These are phyloP conservation scores for Collybia nuda DNA, from an alignment of 768 basidiomycete genomes.

Conservation along the genomic window DNA sequence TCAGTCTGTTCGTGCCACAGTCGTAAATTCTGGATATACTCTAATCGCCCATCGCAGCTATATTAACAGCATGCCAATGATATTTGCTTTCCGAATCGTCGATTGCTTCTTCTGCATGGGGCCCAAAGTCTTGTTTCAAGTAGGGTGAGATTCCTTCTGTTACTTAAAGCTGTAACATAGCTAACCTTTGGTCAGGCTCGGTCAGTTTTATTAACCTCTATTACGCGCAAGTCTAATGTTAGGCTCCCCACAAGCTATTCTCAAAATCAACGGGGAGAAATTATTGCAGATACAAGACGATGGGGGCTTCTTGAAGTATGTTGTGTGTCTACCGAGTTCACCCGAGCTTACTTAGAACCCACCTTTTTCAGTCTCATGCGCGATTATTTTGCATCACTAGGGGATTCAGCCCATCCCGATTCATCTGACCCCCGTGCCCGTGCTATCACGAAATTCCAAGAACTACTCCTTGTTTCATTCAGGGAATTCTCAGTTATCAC, in stretches of 20 bases:
- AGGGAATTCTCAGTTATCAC: constrained; percentile 96
- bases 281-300: constrained; percentile 94
- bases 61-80: constrained; percentile 94
- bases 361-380: constrained; percentile 74
- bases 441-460: constrained; percentile 96
- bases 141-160: constrained; percentile 63
- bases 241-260: constrained; percentile 61
- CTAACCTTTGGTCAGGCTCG: constrained; percentile 40
- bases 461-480: constrained; percentile 94
- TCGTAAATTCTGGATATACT: too few species aligned
- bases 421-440: constrained; percentile 86
- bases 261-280: constrained; percentile 96
- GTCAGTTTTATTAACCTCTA: constrained; percentile 33
- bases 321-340: constrained; percentile 1
- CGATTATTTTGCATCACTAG: constrained; percentile 90
- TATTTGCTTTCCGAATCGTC: constrained; percentile 96
- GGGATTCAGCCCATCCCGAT: constrained; percentile 90
- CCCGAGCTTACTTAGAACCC: neutral
- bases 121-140: constrained; percentile 97
- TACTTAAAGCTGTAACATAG: constrained; percentile 10
- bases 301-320: constrained; percentile 92
- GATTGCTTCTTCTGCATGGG: constrained; percentile 99
- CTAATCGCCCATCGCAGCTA: constrained; percentile 44
- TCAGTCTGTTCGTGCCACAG: constrained; percentile 75
- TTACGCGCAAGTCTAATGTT: constrained; percentile 12